Conservation (phyloP, 2,329 filamentous ascomycete species). For the Fusarium aywerte region DNA sequence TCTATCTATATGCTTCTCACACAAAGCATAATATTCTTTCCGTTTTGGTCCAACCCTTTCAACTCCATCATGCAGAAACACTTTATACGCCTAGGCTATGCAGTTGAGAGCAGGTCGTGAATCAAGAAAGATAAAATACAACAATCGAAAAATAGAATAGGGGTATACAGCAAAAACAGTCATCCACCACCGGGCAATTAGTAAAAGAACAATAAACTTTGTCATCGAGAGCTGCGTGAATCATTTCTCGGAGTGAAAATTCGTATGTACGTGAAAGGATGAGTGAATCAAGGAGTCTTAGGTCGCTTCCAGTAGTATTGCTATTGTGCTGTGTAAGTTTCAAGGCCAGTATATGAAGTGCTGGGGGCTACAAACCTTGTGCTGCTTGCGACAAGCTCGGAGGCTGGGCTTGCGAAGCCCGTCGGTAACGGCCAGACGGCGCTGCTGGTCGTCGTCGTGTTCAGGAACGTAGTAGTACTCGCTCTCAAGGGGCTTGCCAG, state of each 20-base stretch:
- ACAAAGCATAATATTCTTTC: not conserved
- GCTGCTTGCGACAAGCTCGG: constrained; percentile 90
- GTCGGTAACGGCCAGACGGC: constrained; percentile 84
- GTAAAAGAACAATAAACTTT: constrained; percentile 13
- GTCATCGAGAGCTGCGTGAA: constrained; percentile 7
- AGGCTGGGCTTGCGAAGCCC: constrained; percentile 89
- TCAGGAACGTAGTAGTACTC: constrained; percentile 98
- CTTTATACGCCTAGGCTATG: constrained; percentile 45
- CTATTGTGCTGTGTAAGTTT: constrained; percentile 52
- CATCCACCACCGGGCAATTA: constrained; percentile 23
- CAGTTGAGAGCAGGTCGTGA: constrained; percentile 29
- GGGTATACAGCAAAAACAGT: constrained; percentile 43
- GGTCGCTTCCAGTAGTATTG: constrained; percentile 78
- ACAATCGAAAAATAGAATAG: constrained; percentile 17
- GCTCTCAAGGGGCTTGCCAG: constrained; percentile 91
- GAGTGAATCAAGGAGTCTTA: constrained; percentile 61
- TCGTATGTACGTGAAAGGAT: constrained; percentile 25
- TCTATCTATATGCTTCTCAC: constrained; percentile 9
- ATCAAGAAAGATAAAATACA: constrained; percentile 12
- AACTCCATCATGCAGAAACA: constrained; percentile 42
- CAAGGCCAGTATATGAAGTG: not conserved
- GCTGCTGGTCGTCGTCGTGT: constrained; percentile 80
- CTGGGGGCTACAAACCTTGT: constrained; percentile 76
- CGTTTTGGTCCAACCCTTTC: constrained; percentile 6
- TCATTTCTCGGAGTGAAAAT: constrained; percentile 17